Percentiles rank a stretch among this genome's conserved stretches.
phyloP scores from a whole-genome alignment of 2,329 filamentous ascomycete genomes.

The Fusarium foetens region DNA sequence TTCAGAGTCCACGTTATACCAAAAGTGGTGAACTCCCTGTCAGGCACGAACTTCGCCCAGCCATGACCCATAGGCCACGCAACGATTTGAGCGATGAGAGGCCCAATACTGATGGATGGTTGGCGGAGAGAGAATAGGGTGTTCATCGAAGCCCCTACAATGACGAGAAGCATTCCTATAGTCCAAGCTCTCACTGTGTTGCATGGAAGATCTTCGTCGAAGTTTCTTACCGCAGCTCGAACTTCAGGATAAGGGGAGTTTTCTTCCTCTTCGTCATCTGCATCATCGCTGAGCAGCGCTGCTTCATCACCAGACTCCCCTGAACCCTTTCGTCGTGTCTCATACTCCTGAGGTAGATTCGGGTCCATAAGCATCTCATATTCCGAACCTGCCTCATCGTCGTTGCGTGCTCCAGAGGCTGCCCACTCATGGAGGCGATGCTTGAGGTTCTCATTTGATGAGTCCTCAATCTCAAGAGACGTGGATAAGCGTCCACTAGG shows the following conservation, averaged over 20 bases:
- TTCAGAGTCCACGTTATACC: conserved; percentile 69
- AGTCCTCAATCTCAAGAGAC: conserved; percentile 41
- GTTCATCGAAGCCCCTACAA: conserved; percentile 69
- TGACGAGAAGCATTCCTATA: conserved; percentile 67
- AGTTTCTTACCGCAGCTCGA: conserved; percentile 70
- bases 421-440: conserved; percentile 55
- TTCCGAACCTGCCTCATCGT: conserved; percentile 60
- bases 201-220: conserved; percentile 72
- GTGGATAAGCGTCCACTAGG: conserved; percentile 44
- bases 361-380: conserved; percentile 67
- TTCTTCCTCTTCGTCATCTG: conserved; percentile 52
- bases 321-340: conserved; percentile 45
- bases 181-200: conserved; percentile 74
- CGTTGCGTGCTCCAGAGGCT: conserved; percentile 52
- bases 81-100: conserved; percentile 71
- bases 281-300: conserved; percentile 42
- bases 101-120: conserved; percentile 69
- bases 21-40: conserved; percentile 60
- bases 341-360: conserved; percentile 58
- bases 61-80: conserved; percentile 71
- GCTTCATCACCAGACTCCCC: conserved; percentile 39
- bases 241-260: conserved; percentile 74
- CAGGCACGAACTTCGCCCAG: conserved; percentile 68
- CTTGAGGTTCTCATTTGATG: conserved; percentile 40
- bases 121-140: conserved; percentile 71